Percentiles rank a stretch among this genome's conserved stretches.
These are phyloP conservation scores for Aspergillus cavernicola DNA, from an alignment of 495 filamentous ascomycete species.

Conservation along the genomic window DNA sequence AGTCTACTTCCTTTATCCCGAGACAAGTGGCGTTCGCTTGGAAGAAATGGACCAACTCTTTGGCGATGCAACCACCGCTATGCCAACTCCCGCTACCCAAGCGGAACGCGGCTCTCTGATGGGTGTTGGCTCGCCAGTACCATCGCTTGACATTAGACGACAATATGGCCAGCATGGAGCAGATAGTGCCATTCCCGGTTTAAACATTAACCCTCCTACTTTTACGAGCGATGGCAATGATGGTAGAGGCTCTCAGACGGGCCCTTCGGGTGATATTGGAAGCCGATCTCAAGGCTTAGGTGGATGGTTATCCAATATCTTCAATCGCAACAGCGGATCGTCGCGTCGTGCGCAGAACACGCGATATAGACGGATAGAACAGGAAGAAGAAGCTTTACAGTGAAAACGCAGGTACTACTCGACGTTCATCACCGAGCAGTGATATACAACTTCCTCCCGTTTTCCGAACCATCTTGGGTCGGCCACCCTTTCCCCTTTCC, in stretches of 20 bases:
- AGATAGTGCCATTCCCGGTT: conserved; percentile 63
- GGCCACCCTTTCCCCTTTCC: background rate
- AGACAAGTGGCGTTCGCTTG: conserved; percentile 89
- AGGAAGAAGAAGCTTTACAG: conserved; percentile 50
- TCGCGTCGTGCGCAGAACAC: conserved; percentile 42
- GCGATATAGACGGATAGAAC: conserved; percentile 62
- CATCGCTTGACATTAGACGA: conserved; percentile 69
- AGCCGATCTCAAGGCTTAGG: conserved; percentile 53
- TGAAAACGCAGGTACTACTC: background rate
- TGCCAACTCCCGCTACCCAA: conserved; percentile 65
- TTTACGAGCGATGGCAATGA: conserved; percentile 42
- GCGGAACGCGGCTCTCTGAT: conserved; percentile 75
- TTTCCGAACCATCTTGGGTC: background rate
- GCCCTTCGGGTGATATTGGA: conserved; percentile 25
- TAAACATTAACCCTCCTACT: conserved; percentile 69
- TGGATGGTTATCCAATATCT: conserved; percentile 67
- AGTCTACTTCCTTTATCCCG: conserved; percentile 97
- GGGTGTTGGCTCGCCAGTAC: conserved; percentile 67
- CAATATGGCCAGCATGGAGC: conserved; percentile 46
- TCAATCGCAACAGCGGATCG: conserved; percentile 50
- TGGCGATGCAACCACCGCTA: conserved; percentile 79
- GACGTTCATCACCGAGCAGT: background rate
- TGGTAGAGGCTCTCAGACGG: conserved; percentile 40
- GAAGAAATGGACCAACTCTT: conserved; percentile 95
- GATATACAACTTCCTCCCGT: background rate